Percentiles rank a stretch among this genome's conserved stretches.
Conservation (phyloP, 2,329 filamentous ascomycete species). For the Microcyclospora pomicola region DNA sequence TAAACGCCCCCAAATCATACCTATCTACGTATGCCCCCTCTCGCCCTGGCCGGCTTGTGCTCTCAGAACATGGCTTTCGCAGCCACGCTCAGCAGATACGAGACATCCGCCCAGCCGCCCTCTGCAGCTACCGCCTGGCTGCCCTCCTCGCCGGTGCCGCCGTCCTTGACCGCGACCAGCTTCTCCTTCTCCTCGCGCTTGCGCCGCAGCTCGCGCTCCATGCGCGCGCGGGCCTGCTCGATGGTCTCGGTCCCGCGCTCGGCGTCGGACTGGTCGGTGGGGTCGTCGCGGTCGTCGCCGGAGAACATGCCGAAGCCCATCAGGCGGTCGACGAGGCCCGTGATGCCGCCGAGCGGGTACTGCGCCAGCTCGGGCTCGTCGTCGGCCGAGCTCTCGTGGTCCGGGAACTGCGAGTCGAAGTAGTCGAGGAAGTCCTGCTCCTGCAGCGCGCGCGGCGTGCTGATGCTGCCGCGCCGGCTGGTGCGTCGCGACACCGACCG, state of each 20-base stretch:
- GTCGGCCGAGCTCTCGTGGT: constrained; percentile 34
- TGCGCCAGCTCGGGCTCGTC: constrained; percentile 40
- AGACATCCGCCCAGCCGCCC: constrained; percentile 45
- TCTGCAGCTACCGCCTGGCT: constrained; percentile 10
- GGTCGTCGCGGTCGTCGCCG: constrained; percentile 34
- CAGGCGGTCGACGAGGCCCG: constrained; percentile 42
- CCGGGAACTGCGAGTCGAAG: constrained; percentile 1
- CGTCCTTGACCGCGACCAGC: constrained; percentile 15
- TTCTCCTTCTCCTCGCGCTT: constrained; percentile 22
- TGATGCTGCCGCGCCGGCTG: constrained; percentile 25
- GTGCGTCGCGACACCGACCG: constrained; percentile 25
- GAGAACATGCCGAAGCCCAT: constrained; percentile 45
- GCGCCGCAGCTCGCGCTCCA: constrained; percentile 21
- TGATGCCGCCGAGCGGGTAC: constrained; percentile 41
- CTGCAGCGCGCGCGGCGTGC: constrained; percentile 10
- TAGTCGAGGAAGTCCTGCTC: constrained; percentile 23
- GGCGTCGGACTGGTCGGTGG: constrained; percentile 16
- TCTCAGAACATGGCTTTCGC: constrained; percentile 26
- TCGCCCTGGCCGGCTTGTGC: no score
- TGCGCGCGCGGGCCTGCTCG: constrained; percentile 17
- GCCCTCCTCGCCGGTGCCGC: constrained; percentile 25
- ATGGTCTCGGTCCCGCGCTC: constrained; percentile 15
- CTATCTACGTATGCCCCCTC: no score
- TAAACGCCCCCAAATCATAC: no score
- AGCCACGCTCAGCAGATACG: constrained; percentile 43